Evolutionary conservation across 192 early-diverging fungal species (phyloP).

Genomic region (Backusella macrospora): DNA sequence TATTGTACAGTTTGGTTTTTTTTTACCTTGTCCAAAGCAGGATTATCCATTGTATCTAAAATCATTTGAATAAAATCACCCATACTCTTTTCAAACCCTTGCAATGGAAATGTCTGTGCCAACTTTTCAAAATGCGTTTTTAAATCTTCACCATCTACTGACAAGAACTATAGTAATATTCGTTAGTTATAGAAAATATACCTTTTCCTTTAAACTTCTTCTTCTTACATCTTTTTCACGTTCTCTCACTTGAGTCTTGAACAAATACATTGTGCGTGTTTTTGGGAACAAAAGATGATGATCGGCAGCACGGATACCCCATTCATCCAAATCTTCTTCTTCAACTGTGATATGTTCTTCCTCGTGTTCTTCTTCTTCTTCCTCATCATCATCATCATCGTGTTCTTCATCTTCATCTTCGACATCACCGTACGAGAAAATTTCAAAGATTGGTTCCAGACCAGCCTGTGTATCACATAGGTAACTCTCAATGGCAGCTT

Average conservation of each 20-base stretch:
- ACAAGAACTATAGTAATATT: conserved; percentile 38
- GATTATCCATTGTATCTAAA: conserved; percentile 45
- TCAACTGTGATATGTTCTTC: conserved; percentile 27
- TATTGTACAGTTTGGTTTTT: not conserved
- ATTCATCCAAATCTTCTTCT: conserved; percentile 40
- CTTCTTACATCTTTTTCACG: conserved; percentile 34
- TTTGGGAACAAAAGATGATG: conserved; percentile 51
- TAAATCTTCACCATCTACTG: conserved; percentile 18
- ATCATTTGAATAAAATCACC: conserved; percentile 50
- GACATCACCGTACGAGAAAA: conserved; percentile 58
- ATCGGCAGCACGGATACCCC: conserved; percentile 48
- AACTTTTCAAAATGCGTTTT: conserved; percentile 46
- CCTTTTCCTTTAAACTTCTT: not conserved
- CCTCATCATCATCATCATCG: conserved; percentile 21
- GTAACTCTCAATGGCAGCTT: conserved; percentile 56
- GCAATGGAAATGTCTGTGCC: conserved; percentile 46
- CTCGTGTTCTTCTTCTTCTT: conserved; percentile 24
- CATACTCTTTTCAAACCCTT: conserved; percentile 55
- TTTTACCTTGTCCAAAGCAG: conserved; percentile 51
- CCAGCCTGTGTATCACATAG: conserved; percentile 52
- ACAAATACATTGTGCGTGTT: conserved; percentile 49
- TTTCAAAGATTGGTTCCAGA: conserved; percentile 51
- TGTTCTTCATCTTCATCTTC: conserved; percentile 41
- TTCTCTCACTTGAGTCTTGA: conserved; percentile 44
- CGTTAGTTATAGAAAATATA: too few species aligned